phyloP scores from a whole-genome alignment of 2,329 filamentous ascomycete species.

The Beauveria brongniartii region DNA sequence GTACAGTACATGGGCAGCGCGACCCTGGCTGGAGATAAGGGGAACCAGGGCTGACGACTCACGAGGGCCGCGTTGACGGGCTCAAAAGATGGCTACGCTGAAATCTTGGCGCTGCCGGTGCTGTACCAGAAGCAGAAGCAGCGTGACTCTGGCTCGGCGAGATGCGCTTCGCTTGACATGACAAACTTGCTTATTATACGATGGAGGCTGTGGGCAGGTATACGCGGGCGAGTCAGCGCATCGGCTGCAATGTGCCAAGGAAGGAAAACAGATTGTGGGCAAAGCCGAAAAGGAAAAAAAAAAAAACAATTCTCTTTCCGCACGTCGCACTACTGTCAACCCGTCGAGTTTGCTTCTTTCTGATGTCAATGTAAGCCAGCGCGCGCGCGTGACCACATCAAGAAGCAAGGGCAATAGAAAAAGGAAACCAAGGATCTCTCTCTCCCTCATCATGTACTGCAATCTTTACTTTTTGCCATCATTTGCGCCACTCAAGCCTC shows the following conservation, averaged over 20 bases:
- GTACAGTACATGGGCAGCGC: not conserved
- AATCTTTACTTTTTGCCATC: not conserved
- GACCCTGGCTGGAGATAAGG: not conserved
- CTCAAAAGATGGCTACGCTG: not conserved
- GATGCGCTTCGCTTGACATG: not conserved
- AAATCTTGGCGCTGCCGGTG: not conserved
- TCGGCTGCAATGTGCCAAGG: not conserved
- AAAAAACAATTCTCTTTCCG: not conserved
- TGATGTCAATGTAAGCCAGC: not conserved
- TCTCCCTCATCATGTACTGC: not conserved
- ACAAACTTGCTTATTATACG: not conserved
- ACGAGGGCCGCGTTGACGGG: not conserved
- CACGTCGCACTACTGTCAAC: not conserved
- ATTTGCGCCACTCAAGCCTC: not conserved
- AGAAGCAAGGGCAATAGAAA: not conserved
- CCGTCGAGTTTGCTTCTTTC: slow-evolving; percentile 5
- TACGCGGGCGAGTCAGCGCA: not conserved
- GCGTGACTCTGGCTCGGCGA: not conserved
- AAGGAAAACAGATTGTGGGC: not conserved
- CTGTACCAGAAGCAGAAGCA: not conserved
- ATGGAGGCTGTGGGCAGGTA: not conserved
- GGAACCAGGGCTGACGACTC: not conserved
- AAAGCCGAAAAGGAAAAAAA: not conserved
- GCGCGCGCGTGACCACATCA: not conserved
- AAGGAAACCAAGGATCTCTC: not conserved